Evolutionary conservation across 306 rosid species (phyloP), one percentile per base, ranked within the genome.

Genomic region (Ormosia emarginata): DNA sequence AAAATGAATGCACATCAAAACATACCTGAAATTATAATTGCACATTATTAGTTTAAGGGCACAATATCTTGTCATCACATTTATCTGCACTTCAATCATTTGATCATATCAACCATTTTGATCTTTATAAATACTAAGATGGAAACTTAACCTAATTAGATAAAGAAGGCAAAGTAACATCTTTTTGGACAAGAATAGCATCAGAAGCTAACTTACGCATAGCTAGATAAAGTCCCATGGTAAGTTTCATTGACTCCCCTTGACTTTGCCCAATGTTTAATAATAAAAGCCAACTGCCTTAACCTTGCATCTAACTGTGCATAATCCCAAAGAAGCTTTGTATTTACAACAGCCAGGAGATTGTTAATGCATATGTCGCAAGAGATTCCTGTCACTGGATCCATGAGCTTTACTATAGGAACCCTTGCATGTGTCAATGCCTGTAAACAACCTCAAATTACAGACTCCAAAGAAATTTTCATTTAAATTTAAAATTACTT

Each of bases 211-310:
- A 89, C 98, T 89, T 88, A 95, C 99, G 98, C 99, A 84, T 95
- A 95, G 90, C 99, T 95, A 62, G 99, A 95, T 49, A 95, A 89
- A 43, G 99, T 95, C 80, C 99, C 99, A 47, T 93, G 99, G 84
- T 95, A 95, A 39, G 99, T 95, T 85, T 87, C 98, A 85, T 95
- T 95, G 75, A 95, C 98, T 86, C 97, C 95, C 78, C 99, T 92
- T 47, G 98, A 93, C 87, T 95, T 95, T 37, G 99, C 99, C 99
- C 99, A 95, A 81, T 95, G 93, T 86, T 95, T 95, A 56, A 95
- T 91, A 57, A 95, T 91, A 81, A 89, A 95, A 74, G 97, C 96
- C 85, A 95, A 81, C 71, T 93, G 99, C 7, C 85, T 86, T 57
- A 95, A 69, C 84, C 99, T 95, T 37, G 55, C 77, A 84, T 95